A percentile compares a stretch with the other conserved stretches of the same genome.
phyloP scores from a whole-genome alignment of 805 yeast genomes.

The Candida piceae region DNA sequence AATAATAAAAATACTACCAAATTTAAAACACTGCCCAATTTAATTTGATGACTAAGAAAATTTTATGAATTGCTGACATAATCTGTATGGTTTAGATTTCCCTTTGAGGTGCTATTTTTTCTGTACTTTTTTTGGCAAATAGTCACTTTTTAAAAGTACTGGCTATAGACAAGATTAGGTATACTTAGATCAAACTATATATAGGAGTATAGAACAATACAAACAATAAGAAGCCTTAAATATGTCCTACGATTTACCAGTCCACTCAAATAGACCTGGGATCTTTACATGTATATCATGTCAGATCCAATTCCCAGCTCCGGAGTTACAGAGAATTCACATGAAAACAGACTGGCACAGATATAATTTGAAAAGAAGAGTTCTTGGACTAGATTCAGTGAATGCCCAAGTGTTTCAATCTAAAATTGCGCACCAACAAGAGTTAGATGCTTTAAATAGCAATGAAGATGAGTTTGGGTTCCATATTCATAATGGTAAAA shows the following conservation, averaged over 20 bases:
- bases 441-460: conserved; percentile 13
- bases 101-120: too few relatives aligned
- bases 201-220: too few relatives aligned
- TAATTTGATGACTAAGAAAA: too few relatives aligned
- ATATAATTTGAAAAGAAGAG: conserved; percentile 88
- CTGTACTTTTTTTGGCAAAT: too few relatives aligned
- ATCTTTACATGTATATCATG: conserved; percentile 82
- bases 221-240: too few relatives aligned
- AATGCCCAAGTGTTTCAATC: conserved; percentile 24
- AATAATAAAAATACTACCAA: too few relatives aligned
- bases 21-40: too few relatives aligned
- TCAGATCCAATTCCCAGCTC: conserved; percentile 68
- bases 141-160: too few relatives aligned
- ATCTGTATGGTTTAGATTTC: too few relatives aligned
- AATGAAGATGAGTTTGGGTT: conserved; percentile 56
- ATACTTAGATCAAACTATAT: too few relatives aligned
- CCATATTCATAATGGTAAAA: conserved; percentile 23
- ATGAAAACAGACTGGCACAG: conserved; percentile 99
- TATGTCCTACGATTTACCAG: conserved; percentile 3
- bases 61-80: too few relatives aligned
- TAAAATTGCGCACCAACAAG: conserved; percentile 26
- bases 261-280: conserved; percentile 19
- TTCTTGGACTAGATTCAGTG: conserved; percentile 75
- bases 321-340: conserved; percentile 83
- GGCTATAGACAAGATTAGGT: too few relatives aligned